Percentiles rank a stretch among this genome's conserved stretches.
These are phyloP conservation scores for Venturia carpophila DNA, from an alignment of 2,329 filamentous ascomycete species.

Conservation along the genomic window DNA sequence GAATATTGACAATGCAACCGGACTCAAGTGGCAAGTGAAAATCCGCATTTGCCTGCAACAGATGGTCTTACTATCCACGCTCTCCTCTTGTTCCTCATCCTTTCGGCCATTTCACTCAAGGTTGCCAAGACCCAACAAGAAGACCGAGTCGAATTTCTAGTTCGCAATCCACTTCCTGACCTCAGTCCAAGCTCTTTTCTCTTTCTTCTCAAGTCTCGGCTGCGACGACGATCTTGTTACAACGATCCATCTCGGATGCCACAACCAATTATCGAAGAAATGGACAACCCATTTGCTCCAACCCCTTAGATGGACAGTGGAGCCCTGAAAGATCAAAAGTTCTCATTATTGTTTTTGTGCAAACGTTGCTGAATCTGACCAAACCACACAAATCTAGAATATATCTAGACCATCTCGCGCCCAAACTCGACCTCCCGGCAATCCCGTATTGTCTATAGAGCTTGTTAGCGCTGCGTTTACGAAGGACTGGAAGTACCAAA, in stretches of 20 bases:
- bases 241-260: too few species aligned
- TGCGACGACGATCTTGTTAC: too few species aligned
- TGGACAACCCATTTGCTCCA: too few species aligned
- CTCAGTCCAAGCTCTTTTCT: background rate
- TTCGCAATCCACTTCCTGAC: background rate
- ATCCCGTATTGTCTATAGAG: background rate
- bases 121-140: background rate
- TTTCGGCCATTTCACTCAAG: background rate
- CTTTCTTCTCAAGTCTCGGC: too few species aligned
- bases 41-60: background rate
- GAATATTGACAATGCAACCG: background rate
- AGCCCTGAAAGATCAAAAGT: too few species aligned
- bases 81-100: background rate
- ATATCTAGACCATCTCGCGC: background rate
- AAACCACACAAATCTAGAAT: background rate
- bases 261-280: too few species aligned
- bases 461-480: background rate
- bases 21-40: background rate
- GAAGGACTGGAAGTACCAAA: background rate
- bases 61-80: background rate
- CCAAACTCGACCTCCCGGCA: background rate
- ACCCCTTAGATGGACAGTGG: too few species aligned
- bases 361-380: background rate
- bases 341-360: background rate
- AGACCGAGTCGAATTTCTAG: background rate